Conservation (phyloP, 208 protist genomes). For the Acanthamoeba lenticulata region DNA sequence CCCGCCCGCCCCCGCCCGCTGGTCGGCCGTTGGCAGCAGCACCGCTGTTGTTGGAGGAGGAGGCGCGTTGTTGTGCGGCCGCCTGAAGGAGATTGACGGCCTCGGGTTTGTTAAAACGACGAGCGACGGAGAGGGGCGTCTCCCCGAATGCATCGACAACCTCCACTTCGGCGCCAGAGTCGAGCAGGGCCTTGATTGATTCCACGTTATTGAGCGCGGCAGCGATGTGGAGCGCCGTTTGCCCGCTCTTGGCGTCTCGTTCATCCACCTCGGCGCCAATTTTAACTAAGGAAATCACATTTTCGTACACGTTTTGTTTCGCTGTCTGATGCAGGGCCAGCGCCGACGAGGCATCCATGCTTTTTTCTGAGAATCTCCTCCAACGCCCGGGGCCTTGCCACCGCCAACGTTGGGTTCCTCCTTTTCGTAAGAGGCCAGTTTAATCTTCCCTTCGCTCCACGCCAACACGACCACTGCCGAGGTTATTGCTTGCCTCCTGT, state of each 20-base stretch:
- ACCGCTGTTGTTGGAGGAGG: neutral
- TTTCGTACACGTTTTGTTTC: constrained; percentile 1
- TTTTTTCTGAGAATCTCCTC: no score
- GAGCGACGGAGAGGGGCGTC: neutral
- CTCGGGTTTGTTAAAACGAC: neutral
- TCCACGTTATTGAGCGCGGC: constrained; percentile 4
- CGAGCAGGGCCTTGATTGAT: neutral
- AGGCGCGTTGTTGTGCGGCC: neutral
- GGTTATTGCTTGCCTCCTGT: no score
- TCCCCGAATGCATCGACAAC: neutral
- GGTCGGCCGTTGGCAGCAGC: neutral
- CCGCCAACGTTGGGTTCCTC: neutral
- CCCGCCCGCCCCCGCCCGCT: neutral
- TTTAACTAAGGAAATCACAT: neutral
- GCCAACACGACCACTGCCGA: no score
- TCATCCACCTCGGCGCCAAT: neutral
- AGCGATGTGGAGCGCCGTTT: neutral
- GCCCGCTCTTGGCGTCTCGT: neutral
- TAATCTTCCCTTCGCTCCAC: neutral
- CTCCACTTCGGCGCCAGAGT: neutral
- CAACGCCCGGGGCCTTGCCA: no score
- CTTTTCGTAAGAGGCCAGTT: neutral
- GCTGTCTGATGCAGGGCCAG: constrained; percentile 10
- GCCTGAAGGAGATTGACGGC: neutral
- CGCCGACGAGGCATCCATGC: neutral